Base-by-base conservation (phyloP, 352 stramenopile species). In the Plasmopara viticola region DNA sequence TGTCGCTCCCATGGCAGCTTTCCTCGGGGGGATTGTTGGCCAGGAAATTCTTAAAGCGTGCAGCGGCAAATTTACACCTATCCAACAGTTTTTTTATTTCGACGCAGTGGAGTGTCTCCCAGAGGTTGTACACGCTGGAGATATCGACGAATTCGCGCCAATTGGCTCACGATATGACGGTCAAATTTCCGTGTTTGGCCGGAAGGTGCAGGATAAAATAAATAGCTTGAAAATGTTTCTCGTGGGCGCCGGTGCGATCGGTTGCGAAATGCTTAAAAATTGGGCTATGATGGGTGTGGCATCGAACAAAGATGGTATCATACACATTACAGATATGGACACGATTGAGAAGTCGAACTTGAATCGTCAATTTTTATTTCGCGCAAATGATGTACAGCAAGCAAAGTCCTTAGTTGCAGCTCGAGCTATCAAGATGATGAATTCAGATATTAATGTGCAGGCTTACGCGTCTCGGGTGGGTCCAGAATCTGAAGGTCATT, bases 191-290 rank as follows among this genome's bases (percentile, higher is more conserved):
- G 84, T 98, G 9, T 97, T 96, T 50, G 90, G 90, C 9, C 74
- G 70, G 8, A 60, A 63, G 6, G 41, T 96, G 28, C 86, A 96
- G 54, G 68, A 78, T 29, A 83, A 89, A 48, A 77, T 98, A 41
- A 72, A 87, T 28, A 80, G 85, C 44, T 60, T 96, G 53, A 95
- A 81, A 44, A 70, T 99, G 59, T 99, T 99, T 60, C 76, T 99
- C 15, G 94, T 99, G 45, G 97, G 97, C 25, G 96, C 96, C 13
- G 97, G 97, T 43, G 97, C 97, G 4, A 99, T 99, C 62, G 97
- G 97, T 4, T 99, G 97, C 65, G 97, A 99, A 75, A 98, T 99
- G 94, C 82, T 99, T 6, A 99, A 99, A 78, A 99, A 99, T 68
- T 99, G 95, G 95, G 97, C 97, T 0, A 89, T 99, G 64, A 99